Percentiles rank a stretch among this genome's conserved stretches.
Evolutionary conservation across 2,329 filamentous ascomycete species (phyloP).

Genomic region (Remersonia thermophila): DNA sequence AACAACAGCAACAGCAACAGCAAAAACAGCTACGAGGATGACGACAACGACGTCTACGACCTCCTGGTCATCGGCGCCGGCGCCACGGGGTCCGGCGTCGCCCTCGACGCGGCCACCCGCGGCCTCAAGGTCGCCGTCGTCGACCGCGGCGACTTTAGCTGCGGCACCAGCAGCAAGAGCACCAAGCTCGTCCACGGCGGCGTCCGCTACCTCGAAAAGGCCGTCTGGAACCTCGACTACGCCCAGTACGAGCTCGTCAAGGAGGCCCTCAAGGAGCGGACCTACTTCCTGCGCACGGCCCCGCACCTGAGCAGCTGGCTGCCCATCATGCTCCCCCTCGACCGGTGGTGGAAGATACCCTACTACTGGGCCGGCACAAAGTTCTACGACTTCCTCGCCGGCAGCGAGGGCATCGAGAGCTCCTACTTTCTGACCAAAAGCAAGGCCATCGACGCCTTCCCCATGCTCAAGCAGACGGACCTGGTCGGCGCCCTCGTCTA

Average conservation of each 20-base stretch:
- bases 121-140: constrained; percentile 70
- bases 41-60: constrained; percentile 47
- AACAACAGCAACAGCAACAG: no score
- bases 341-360: constrained; percentile 74
- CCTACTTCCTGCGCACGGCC: constrained; percentile 72
- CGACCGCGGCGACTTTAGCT: constrained; percentile 71
- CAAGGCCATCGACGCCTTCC: constrained; percentile 66
- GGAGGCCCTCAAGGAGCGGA: constrained; percentile 70
- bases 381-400: constrained; percentile 69
- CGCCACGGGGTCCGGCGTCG: constrained; percentile 69
- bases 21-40: no score
- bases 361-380: constrained; percentile 63
- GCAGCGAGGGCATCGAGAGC: constrained; percentile 69
- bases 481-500: constrained; percentile 71
- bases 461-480: constrained; percentile 62
- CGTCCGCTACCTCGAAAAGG: constrained; percentile 77
- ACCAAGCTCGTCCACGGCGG: constrained; percentile 80
- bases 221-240: constrained; percentile 75
- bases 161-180: constrained; percentile 75
- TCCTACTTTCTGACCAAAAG: constrained; percentile 70
- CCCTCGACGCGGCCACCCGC: constrained; percentile 66
- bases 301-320: constrained; percentile 71
- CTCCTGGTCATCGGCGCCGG: constrained; percentile 68
- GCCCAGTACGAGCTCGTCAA: constrained; percentile 70
- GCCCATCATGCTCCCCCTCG: constrained; percentile 70